A percentile compares a stretch with the other conserved stretches of the same genome.
Conservation (phyloP, 257 asterid genomes). For the Solanum pimpinellifolium region DNA sequence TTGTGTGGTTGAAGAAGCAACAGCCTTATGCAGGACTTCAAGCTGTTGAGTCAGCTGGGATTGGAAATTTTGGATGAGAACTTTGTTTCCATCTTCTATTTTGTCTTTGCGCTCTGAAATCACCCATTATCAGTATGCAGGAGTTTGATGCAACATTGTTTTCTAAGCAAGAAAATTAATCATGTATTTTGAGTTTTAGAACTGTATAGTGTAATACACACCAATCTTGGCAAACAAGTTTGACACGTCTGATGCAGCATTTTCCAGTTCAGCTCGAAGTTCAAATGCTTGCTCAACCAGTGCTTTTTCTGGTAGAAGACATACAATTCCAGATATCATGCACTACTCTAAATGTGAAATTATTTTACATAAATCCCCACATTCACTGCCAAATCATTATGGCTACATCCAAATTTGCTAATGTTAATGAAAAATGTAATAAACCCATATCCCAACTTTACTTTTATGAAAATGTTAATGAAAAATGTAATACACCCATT, state of each 20-base stretch:
- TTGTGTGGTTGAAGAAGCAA: conserved; percentile 76
- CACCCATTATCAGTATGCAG: not conserved
- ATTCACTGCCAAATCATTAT: not conserved
- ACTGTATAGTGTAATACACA: conserved; percentile 16
- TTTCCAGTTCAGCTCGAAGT: conserved; percentile 87
- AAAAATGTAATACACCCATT: not conserved
- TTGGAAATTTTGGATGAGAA: conserved; percentile 72
- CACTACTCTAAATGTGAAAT: not conserved
- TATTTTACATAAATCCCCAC: not conserved
- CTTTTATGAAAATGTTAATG: not conserved
- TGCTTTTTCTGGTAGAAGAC: conserved; percentile 55
- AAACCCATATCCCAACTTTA: not conserved
- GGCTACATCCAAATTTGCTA: not conserved
- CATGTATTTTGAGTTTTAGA: not conserved
- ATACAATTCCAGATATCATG: not conserved
- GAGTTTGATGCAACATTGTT: not conserved
- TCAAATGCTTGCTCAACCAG: conserved; percentile 84
- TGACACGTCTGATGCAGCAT: conserved; percentile 77
- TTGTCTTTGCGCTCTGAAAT: conserved; percentile 82
- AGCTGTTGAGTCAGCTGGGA: conserved; percentile 79
- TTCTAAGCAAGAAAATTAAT: not conserved
- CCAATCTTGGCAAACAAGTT: conserved; percentile 91
- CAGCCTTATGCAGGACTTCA: conserved; percentile 68
- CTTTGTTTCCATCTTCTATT: conserved; percentile 77
- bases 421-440: not conserved